phyloP scores from a whole-genome alignment of 208 protist species.

The Crithidia bombi region DNA sequence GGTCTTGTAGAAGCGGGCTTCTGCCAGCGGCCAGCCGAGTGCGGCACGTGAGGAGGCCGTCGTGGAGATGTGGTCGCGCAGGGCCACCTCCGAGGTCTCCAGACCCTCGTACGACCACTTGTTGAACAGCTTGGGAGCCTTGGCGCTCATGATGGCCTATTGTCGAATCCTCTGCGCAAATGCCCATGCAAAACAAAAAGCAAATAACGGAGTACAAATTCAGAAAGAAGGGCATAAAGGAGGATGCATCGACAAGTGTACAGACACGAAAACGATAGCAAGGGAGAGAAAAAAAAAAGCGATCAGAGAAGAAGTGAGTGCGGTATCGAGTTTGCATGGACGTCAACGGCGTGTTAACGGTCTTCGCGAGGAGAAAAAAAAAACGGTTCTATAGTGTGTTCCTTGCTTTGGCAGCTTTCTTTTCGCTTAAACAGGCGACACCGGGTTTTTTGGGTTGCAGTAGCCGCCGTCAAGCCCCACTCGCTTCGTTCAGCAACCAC shows the following conservation, averaged over 20 bases:
- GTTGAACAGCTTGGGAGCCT: conserved; percentile 90
- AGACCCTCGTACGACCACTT: conserved; percentile 91
- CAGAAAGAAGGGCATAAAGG: neutral
- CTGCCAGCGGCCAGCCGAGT: conserved; percentile 98
- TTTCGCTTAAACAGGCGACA: too few relatives aligned
- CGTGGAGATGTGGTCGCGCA: conserved; percentile 98
- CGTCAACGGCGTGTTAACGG: too few relatives aligned
- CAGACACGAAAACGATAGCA: neutral
- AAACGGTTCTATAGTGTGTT: too few relatives aligned
- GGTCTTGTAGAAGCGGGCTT: conserved; percentile 99
- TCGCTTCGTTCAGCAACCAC: too few relatives aligned
- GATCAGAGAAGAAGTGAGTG: too few relatives aligned
- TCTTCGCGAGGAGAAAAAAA: too few relatives aligned
- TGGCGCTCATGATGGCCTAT: conserved; percentile 56
- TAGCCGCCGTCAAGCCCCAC: too few relatives aligned
- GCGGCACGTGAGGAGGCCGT: conserved; percentile 97
- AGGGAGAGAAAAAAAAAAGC: neutral
- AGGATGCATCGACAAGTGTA: neutral
- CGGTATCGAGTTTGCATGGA: too few relatives aligned
- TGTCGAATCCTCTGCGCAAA: conserved; percentile 13
- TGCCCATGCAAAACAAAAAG: too few relatives aligned
- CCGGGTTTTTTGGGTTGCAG: too few relatives aligned
- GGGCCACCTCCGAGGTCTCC: conserved; percentile 86
- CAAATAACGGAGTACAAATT: neutral
- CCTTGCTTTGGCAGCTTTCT: too few relatives aligned